These are phyloP conservation scores for Neurospora terricola DNA, from an alignment of 495 filamentous ascomycete species.

Conservation along the genomic window DNA sequence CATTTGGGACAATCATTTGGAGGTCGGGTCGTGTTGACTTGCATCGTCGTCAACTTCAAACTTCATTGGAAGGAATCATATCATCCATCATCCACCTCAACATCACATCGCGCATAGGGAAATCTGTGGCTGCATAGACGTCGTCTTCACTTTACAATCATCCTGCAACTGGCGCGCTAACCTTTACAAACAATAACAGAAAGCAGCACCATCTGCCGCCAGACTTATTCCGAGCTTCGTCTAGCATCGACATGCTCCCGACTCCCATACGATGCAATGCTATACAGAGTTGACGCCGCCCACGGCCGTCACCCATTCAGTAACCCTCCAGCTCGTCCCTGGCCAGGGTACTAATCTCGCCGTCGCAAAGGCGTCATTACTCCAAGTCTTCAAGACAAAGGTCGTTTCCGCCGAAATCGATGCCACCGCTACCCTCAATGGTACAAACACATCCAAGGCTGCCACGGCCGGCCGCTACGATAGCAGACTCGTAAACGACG, in stretches of 20 bases:
- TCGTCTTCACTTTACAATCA: neutral
- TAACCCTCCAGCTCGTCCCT: conserved; percentile 67
- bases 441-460: conserved; percentile 6
- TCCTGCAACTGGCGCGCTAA: neutral
- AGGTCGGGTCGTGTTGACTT: neutral
- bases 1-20: neutral
- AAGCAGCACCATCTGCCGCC: neutral
- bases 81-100: neutral
- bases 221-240: neutral
- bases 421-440: conserved; percentile 13
- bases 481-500: conserved; percentile 39
- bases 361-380: conserved; percentile 78
- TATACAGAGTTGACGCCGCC: conserved; percentile 91
- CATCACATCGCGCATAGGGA: neutral
- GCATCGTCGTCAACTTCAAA: neutral
- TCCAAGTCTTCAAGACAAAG: conserved; percentile 72
- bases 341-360: conserved; percentile 71
- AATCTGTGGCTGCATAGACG: neutral
- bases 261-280: conserved; percentile 39
- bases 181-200: neutral
- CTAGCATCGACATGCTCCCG: conserved; percentile 16
- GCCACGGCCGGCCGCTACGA: conserved; percentile 28
- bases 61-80: neutral
- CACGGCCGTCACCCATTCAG: conserved; percentile 82
- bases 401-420: conserved; percentile 45